These are phyloP conservation scores for Decorospora gaudefroyi DNA, from an alignment of 2,329 filamentous ascomycete species.

Conservation along the genomic window DNA sequence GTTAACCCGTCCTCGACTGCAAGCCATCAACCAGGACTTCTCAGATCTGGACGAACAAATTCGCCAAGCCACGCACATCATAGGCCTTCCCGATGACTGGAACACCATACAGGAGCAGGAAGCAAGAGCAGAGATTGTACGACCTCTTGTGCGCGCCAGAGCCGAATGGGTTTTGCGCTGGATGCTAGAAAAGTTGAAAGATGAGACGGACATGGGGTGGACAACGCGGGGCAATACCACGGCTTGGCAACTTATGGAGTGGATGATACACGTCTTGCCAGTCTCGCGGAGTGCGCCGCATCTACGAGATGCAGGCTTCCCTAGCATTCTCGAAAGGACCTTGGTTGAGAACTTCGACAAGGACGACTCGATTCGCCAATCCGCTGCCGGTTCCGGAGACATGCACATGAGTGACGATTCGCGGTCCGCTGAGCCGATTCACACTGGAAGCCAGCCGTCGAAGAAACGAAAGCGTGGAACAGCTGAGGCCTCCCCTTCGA, in stretches of 20 bases:
- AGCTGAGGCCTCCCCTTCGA: conserved; percentile 22
- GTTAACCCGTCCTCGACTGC: conserved; percentile 46
- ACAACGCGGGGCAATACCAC: conserved; percentile 51
- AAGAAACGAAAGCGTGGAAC: conserved; percentile 45
- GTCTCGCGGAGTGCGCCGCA: conserved; percentile 71
- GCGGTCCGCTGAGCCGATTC: conserved; percentile 37
- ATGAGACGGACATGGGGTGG: conserved; percentile 41
- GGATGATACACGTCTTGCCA: conserved; percentile 67
- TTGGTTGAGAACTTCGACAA: conserved; percentile 59
- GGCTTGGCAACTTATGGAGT: conserved; percentile 64
- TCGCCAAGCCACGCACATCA: conserved; percentile 48
- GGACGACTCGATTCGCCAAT: conserved; percentile 8
- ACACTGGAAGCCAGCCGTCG: conserved; percentile 33
- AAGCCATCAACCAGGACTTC: conserved; percentile 48
- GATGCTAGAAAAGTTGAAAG: conserved; percentile 64
- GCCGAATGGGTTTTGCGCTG: conserved; percentile 71
- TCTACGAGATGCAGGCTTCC: conserved; percentile 70
- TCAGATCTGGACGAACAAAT: conserved; percentile 47
- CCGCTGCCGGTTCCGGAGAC: conserved; percentile 10
- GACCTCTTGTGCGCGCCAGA: conserved; percentile 40
- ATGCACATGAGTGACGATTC: conserved; percentile 23
- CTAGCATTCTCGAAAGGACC: conserved; percentile 67
- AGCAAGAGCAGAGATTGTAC: conserved; percentile 12
- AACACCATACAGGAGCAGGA: conserved; percentile 17
- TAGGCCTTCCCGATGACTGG: conserved; percentile 45